Conservation (phyloP, 768 basidiomycete genomes). For the Botryobasidium botryosum region DNA sequence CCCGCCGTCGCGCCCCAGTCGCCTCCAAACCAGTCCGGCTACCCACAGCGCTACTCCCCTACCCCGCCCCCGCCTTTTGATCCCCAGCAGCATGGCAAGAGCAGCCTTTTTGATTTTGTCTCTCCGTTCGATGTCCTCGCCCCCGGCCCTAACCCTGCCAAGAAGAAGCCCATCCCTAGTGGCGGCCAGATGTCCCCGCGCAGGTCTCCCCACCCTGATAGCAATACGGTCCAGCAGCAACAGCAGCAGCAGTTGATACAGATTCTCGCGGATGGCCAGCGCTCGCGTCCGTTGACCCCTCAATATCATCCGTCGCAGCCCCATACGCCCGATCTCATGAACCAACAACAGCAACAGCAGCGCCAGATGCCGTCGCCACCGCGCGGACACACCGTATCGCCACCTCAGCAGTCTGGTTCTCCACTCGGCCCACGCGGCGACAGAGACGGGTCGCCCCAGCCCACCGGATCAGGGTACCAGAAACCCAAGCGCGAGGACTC, state of each 20-base stretch:
- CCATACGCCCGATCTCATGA: constrained; percentile 18
- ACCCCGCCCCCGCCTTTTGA: constrained; percentile 7
- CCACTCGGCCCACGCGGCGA: too few species aligned
- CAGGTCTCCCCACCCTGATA: constrained; percentile 18
- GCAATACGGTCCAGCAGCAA: constrained; percentile 34
- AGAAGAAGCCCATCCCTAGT: constrained; percentile 54
- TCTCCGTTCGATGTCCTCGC: constrained; percentile 67
- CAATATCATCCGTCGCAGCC: constrained; percentile 22
- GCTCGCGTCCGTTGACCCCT: constrained; percentile 23
- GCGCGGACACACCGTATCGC: too few species aligned
- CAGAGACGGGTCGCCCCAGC: background rate
- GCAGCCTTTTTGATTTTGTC: constrained; percentile 62
- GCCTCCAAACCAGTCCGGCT: constrained; percentile 3
- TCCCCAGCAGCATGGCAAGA: constrained; percentile 14
- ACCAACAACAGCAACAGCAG: background rate
- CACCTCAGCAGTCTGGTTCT: too few species aligned
- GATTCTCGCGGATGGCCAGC: too few species aligned
- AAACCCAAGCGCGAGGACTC: constrained; percentile 15
- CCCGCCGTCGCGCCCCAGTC: constrained; percentile 8
- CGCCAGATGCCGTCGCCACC: background rate
- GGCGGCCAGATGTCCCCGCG: constrained; percentile 40
- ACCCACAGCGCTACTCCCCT: constrained; percentile 8
- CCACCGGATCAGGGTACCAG: background rate
- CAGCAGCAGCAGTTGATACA: constrained; percentile 52
- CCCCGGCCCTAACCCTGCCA: constrained; percentile 28